phyloP scores from a whole-genome alignment of 148 eudicot species.

The Rhododendron simsii region DNA sequence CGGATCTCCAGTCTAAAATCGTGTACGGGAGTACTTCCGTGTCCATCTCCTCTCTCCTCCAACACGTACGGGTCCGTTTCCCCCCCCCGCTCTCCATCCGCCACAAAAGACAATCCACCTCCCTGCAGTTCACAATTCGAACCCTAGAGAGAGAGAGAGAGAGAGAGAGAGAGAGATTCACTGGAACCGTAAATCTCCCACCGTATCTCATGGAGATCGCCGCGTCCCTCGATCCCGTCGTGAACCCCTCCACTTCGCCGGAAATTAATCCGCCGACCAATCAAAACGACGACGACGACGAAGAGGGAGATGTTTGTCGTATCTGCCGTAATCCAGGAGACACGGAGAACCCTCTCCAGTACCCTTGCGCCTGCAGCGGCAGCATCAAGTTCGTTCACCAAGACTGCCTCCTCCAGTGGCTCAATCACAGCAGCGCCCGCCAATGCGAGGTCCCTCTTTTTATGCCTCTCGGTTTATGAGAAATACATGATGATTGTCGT shows the following conservation, averaged over 20 bases:
- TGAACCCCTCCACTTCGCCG: slow-evolving; percentile 11
- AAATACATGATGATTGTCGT: no score
- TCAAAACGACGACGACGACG: slow-evolving; percentile 45
- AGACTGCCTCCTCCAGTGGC: slow-evolving; percentile 94
- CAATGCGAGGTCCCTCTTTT: slow-evolving; percentile 67
- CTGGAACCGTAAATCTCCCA: not conserved
- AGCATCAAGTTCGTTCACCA: slow-evolving; percentile 92
- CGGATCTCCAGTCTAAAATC: no score
- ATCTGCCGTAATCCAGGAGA: slow-evolving; percentile 88
- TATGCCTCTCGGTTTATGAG: not conserved
- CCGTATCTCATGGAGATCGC: slow-evolving; percentile 1
- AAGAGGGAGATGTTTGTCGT: slow-evolving; percentile 85
- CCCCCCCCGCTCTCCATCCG: no score
- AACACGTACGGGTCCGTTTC: no score
- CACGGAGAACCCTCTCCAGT: slow-evolving; percentile 66
- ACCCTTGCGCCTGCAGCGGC: slow-evolving; percentile 90
- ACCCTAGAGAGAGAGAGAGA: no score
- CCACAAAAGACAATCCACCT: no score
- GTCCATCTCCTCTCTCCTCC: no score
- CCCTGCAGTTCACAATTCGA: no score
- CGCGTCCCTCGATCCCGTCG: slow-evolving; percentile 12
- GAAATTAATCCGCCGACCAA: slow-evolving; percentile 10
- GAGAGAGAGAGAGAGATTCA: no score
- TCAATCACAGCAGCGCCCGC: slow-evolving; percentile 87
- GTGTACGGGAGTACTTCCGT: no score